Conservation (phyloP, 176 grass and related monocot species). For the Triticum aestivum region IWGSC_CS_RefSeq_v2.1 NC_057805.1:428416093-428416592, state of each 20-base stretch:
- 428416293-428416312: background rate
- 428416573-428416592: background rate
- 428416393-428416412: background rate
- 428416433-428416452: conserved; percentile 4
- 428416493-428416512: background rate
- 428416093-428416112: conserved; percentile 34
- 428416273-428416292: background rate
- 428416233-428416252: background rate
- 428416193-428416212: background rate
- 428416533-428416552: too few relatives aligned
- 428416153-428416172: conserved; percentile 21
- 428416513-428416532: background rate
- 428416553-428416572: background rate
- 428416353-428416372: background rate
- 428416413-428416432: background rate
- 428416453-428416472: background rate
- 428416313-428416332: background rate
- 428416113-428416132: conserved; percentile 41
- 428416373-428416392: background rate
- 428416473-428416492: background rate
- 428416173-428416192: conserved; percentile 10
- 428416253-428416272: background rate
- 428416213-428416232: background rate
- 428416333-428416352: background rate
- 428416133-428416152: conserved; percentile 17